These are phyloP conservation scores for Apiospora sp. DNA, from an alignment of 2,329 filamentous ascomycete genomes.

Conservation along the genomic window DNA sequence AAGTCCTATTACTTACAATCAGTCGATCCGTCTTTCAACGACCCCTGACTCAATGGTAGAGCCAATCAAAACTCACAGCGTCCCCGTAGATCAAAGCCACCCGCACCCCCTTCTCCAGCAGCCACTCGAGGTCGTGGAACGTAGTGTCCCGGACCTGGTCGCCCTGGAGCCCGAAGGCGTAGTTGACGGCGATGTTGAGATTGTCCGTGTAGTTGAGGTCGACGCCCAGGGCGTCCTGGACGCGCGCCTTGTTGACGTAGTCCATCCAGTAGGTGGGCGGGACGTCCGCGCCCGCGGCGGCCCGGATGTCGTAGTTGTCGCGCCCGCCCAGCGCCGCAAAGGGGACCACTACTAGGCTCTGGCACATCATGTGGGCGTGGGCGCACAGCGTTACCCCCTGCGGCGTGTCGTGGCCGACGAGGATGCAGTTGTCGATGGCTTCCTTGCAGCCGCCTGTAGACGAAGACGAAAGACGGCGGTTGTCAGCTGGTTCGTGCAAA, in stretches of 20 bases:
- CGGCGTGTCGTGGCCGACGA: background rate
- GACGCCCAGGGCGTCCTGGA: conserved; percentile 64
- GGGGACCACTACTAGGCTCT: background rate
- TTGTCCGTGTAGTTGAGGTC: conserved; percentile 66
- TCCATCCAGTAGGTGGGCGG: conserved; percentile 55
- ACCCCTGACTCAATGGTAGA: no score
- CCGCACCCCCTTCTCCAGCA: conserved; percentile 34
- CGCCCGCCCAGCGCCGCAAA: conserved; percentile 56
- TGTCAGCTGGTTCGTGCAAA: background rate
- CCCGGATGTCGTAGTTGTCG: conserved; percentile 48
- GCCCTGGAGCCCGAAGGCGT: conserved; percentile 64
- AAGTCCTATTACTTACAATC: conserved; percentile 41
- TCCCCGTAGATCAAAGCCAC: conserved; percentile 51
- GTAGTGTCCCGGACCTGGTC: conserved; percentile 49
- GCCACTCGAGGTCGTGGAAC: conserved; percentile 35
- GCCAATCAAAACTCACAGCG: conserved; percentile 35
- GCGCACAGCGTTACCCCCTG: background rate
- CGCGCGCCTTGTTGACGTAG: conserved; percentile 61
- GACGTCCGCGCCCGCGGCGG: conserved; percentile 47
- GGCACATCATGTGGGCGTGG: background rate
- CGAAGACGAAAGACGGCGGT: background rate
- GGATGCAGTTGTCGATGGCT: background rate
- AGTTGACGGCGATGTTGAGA: conserved; percentile 54
- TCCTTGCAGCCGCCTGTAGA: background rate
- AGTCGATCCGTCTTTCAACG: background rate